phyloP scores from a whole-genome alignment of 768 basidiomycete genomes.

The Rossbeevera mucosa region DNA sequence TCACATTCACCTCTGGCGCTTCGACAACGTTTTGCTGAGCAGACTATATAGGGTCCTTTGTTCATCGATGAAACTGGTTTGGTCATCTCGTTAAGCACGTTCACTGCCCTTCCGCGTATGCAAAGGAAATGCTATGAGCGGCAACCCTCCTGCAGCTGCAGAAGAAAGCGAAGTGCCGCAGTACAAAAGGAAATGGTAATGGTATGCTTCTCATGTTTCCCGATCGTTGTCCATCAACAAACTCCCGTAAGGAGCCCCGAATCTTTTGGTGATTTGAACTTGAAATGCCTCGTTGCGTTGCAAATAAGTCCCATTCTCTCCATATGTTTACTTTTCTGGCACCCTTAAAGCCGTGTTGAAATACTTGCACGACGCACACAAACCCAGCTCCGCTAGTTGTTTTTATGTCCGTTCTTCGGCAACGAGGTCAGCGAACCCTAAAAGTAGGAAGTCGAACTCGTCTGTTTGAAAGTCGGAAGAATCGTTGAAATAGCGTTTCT shows the following conservation, averaged over 20 bases:
- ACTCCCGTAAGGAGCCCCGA: not conserved
- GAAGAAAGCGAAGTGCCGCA: slow-evolving; percentile 2
- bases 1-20: slow-evolving; percentile 4
- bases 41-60: slow-evolving; percentile 1
- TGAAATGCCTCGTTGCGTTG: slow-evolving; percentile 17
- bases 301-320: not conserved
- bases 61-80: slow-evolving; percentile 20
- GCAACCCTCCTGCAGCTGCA: not conserved
- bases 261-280: not conserved
- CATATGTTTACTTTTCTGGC: not conserved
- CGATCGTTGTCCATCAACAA: no score
- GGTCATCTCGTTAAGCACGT: slow-evolving; percentile 8
- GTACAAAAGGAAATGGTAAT: slow-evolving; percentile 9
- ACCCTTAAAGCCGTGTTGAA: not conserved
- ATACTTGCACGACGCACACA: not conserved
- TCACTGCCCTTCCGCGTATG: slow-evolving; percentile 1
- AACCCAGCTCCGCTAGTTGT: slow-evolving; percentile 11
- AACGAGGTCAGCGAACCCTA: slow-evolving; percentile 2
- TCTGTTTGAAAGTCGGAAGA: slow-evolving; percentile 9
- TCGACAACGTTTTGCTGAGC: slow-evolving; percentile 7
- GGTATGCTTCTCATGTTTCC: not conserved
- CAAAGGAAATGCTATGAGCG: not conserved
- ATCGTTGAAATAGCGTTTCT: slow-evolving; percentile 1
- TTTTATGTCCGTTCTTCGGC: slow-evolving; percentile 4
- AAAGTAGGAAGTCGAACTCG: not conserved